Base-by-base conservation (phyloP, 106 monocot species). In the Allium sativum region DNA sequence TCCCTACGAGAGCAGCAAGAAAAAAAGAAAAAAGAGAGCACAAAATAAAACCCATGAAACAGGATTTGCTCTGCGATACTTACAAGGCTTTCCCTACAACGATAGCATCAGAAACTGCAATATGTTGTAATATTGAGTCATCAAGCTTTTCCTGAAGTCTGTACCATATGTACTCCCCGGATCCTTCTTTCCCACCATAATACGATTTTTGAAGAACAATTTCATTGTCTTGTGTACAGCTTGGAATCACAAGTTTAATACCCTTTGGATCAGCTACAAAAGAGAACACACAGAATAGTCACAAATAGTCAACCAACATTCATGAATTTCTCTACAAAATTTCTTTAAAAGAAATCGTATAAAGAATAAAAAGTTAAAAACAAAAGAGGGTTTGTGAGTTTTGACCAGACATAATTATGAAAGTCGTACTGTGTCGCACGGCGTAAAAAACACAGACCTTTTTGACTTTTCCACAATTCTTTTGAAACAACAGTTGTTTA, bases 131-230 rank as follows among this genome's bases (percentile, higher is more conserved):
- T 40, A 81, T 82, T 56, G 61, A 61, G 10, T 54, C 74, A 0
- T 69, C 70, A 51, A 78, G 60, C 65, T 85, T 98, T 54, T 52
- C 80, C 61, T 64, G 74, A 12, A 75, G 78, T 82, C 82, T 80
- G 52, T 92, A 98, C 98, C 98, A 98, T 62, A 78, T 67, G 65
- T 78, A 92, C 52, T 72, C 48, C 14, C 85, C 84, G 68, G 31
- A 59, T 20, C 96, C 96, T 78, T 98, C 96, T 53, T 73, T 70
- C 62, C 96, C 96, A 72, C 96, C 96, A 83, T 74, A 98, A 63
- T 98, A 98, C 51, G 75, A 72, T 74, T 92, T 98, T 17, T 65
- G 20, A 9, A 91, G 96, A 78, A 85, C 55, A 64, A 91, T 67
- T 85, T 85, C 82, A 50, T 72, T 66, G 58, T 98, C 96, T 80